Evolutionary conservation across 805 yeast species (phyloP).

Genomic region (Schizosaccharomyces octosporus): DNA sequence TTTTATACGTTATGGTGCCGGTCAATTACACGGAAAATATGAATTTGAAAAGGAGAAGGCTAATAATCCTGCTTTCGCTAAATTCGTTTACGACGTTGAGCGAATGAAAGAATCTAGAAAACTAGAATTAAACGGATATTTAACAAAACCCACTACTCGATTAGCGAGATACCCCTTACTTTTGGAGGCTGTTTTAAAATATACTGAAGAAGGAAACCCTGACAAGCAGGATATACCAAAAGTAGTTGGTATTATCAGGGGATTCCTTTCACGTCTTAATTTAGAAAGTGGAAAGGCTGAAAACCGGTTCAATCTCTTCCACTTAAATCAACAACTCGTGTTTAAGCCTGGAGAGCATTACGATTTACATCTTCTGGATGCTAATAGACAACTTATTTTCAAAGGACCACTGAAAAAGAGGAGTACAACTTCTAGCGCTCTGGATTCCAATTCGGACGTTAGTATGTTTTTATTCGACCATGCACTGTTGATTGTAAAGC

Average conservation of each 20-base stretch:
- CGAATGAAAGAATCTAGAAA: slow-evolving; percentile 64
- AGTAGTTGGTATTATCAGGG: slow-evolving; percentile 53
- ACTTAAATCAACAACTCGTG: slow-evolving; percentile 61
- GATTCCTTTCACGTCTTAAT: slow-evolving; percentile 53
- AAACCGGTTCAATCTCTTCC: slow-evolving; percentile 71
- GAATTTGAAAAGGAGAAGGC: slow-evolving; percentile 86
- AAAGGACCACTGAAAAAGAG: slow-evolving; percentile 55
- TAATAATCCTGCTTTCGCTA: slow-evolving; percentile 71
- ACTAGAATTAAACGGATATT: slow-evolving; percentile 73
- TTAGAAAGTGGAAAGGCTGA: slow-evolving; percentile 81
- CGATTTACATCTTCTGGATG: slow-evolving; percentile 64
- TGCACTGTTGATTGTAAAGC: slow-evolving; percentile 60
- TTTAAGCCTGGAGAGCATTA: slow-evolving; percentile 63
- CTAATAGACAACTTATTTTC: slow-evolving; percentile 52
- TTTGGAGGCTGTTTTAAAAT: slow-evolving; percentile 57
- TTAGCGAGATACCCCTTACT: slow-evolving; percentile 83
- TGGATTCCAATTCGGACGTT: slow-evolving; percentile 37
- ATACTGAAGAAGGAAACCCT: slow-evolving; percentile 49
- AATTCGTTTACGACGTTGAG: slow-evolving; percentile 78
- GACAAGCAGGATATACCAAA: slow-evolving; percentile 44
- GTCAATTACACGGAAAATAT: slow-evolving; percentile 81
- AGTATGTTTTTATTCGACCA: slow-evolving; percentile 77
- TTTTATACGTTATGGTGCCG: slow-evolving; percentile 78
- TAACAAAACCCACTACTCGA: slow-evolving; percentile 86
- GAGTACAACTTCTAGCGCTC: slow-evolving; percentile 37